Percentiles rank a stretch among this genome's conserved stretches.
Conservation (phyloP, 768 basidiomycete species). For the Rubroboletus satanas region DNA sequence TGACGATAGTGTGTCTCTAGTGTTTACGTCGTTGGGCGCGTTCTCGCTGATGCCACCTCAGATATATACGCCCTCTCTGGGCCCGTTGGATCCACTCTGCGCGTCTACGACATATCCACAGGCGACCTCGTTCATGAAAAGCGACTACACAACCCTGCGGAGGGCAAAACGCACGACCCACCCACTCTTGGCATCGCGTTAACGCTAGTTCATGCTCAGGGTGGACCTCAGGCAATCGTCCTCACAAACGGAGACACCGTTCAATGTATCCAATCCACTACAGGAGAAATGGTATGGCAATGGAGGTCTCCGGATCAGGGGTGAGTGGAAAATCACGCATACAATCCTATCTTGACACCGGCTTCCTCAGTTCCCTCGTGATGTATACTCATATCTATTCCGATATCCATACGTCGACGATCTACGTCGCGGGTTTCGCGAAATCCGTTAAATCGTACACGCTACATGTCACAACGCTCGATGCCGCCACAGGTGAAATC, state of each 20-base stretch:
- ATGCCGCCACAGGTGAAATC: constrained; percentile 49
- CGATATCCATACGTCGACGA: constrained; percentile 44
- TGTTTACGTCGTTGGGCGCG: background rate
- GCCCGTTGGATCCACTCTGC: constrained; percentile 61
- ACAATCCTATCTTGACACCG: background rate
- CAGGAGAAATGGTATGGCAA: constrained; percentile 60
- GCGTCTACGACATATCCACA: constrained; percentile 59
- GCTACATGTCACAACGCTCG: constrained; percentile 62
- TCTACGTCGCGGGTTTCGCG: constrained; percentile 53
- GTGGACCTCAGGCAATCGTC: constrained; percentile 35
- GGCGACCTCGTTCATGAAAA: constrained; percentile 69
- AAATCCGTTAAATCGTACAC: constrained; percentile 50
- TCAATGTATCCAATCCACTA: constrained; percentile 43
- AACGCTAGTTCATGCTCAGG: constrained; percentile 31
- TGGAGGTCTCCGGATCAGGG: constrained; percentile 69
- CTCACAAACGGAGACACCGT: constrained; percentile 61
- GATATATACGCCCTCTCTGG: constrained; percentile 76
- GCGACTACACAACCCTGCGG: constrained; percentile 46
- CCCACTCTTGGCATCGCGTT: constrained; percentile 54
- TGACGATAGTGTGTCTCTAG: constrained; percentile 47
- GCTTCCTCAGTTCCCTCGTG: constrained; percentile 49
- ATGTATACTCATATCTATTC: constrained; percentile 60
- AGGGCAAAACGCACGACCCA: constrained; percentile 49
- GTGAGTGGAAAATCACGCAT: constrained; percentile 37
- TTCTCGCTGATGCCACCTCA: constrained; percentile 24